Conservation (phyloP, 2,329 filamentous ascomycete genomes). For the Colletotrichum coccodes region DNA sequence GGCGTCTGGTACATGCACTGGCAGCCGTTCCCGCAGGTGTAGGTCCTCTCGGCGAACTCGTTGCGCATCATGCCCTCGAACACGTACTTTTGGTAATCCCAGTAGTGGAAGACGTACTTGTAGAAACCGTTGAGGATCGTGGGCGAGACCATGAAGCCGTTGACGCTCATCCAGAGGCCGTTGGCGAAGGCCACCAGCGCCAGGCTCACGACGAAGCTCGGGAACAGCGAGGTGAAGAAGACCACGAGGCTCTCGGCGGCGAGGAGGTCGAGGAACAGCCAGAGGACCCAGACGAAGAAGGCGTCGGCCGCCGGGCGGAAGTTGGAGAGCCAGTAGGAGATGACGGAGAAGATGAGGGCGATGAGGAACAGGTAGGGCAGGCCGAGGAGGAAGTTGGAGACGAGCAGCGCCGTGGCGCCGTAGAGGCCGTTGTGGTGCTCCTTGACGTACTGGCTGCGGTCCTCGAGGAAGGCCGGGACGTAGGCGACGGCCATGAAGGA, state of each 20-base stretch:
- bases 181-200: slow-evolving; percentile 87
- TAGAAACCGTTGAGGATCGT: slow-evolving; percentile 83
- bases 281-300: slow-evolving; percentile 84
- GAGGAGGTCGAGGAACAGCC: slow-evolving; percentile 86
- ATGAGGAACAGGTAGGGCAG: slow-evolving; percentile 85
- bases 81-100: slow-evolving; percentile 87
- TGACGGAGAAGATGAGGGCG: slow-evolving; percentile 76
- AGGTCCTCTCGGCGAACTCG: slow-evolving; percentile 76
- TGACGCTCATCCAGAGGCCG: slow-evolving; percentile 88
- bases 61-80: slow-evolving; percentile 96
- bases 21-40: slow-evolving; percentile 67
- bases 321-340: slow-evolving; percentile 84
- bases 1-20: slow-evolving; percentile 78
- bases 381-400: slow-evolving; percentile 86
- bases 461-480: slow-evolving; percentile 85
- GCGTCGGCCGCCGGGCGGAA: slow-evolving; percentile 72
- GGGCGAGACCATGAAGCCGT: slow-evolving; percentile 82
- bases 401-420: slow-evolving; percentile 75
- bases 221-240: slow-evolving; percentile 76
- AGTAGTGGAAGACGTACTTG: slow-evolving; percentile 89
- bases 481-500: slow-evolving; percentile 88
- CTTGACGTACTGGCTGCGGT: slow-evolving; percentile 77
- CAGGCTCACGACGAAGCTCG: slow-evolving; percentile 82
- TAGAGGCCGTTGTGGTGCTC: slow-evolving; percentile 86
- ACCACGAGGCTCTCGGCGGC: slow-evolving; percentile 87